Percentiles rank a stretch among this genome's conserved stretches.
Conservation (phyloP, 805 yeast genomes). For the Teunomyces kruisii region DNA sequence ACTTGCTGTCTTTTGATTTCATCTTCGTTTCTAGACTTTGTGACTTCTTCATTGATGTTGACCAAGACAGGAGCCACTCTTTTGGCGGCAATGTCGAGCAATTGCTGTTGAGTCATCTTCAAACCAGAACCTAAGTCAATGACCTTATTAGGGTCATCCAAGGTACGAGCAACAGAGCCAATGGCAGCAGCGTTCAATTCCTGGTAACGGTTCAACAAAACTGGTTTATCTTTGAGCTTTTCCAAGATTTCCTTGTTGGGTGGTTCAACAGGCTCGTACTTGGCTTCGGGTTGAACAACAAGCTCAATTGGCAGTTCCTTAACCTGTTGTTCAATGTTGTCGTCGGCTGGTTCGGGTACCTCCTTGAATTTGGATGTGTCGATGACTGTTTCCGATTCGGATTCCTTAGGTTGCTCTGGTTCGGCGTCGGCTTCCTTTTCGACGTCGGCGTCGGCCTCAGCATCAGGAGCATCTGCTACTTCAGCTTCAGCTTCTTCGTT, state of each 20-base stretch:
- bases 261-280: constrained; percentile 33
- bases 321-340: constrained; percentile 25
- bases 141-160: constrained; percentile 50
- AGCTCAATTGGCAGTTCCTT: constrained; percentile 36
- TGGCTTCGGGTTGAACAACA: constrained; percentile 30
- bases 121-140: constrained; percentile 56
- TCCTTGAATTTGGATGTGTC: constrained; percentile 1
- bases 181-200: constrained; percentile 50
- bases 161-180: constrained; percentile 42
- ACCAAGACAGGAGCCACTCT: constrained; percentile 56
- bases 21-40: constrained; percentile 43
- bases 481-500: constrained; percentile 12
- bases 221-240: constrained; percentile 47
- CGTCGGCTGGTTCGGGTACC: constrained; percentile 15
- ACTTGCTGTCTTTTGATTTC: constrained; percentile 39
- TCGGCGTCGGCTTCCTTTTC: constrained; percentile 10
- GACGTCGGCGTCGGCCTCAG: constrained; percentile 12
- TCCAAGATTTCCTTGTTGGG: constrained; percentile 39
- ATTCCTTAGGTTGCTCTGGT: not conserved
- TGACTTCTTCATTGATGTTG: constrained; percentile 50
- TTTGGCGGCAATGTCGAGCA: constrained; percentile 53
- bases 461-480: constrained; percentile 7
- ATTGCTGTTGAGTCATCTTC: constrained; percentile 53
- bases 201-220: constrained; percentile 46
- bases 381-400: not conserved